Evolutionary conservation across 163 green algal genomes (phyloP).

Genomic region (Scenedesmus sp.): DNA sequence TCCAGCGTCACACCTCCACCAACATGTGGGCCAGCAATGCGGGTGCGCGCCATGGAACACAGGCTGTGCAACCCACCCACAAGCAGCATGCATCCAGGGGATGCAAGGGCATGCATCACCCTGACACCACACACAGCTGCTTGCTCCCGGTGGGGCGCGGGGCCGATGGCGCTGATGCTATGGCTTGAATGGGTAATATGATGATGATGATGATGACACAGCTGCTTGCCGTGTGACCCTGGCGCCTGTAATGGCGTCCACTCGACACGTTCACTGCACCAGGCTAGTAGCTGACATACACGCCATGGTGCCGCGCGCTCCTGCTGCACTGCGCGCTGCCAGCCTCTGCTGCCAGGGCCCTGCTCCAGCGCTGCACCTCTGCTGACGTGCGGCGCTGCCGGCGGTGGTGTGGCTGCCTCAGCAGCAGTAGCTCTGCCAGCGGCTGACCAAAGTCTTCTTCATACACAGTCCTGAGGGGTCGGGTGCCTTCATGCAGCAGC

Average conservation of each 20-base stretch:
- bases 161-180: no score
- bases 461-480: constrained; percentile 43
- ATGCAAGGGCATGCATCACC: no score
- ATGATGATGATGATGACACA: neutral
- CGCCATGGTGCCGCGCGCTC: neutral
- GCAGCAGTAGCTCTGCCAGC: constrained; percentile 50
- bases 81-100: no score
- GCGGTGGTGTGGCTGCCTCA: neutral
- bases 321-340: neutral
- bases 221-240: no score
- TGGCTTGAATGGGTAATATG: neutral
- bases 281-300: constrained; percentile 53
- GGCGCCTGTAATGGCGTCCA: no score
- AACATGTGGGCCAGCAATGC: no score
- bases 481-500: constrained; percentile 51
- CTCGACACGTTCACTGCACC: no score
- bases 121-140: no score
- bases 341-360: neutral
- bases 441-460: constrained; percentile 54
- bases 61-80: no score
- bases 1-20: no score
- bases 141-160: no score
- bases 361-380: constrained; percentile 22
- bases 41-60: no score
- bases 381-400: neutral